Percentiles rank a stretch among this genome's conserved stretches.
Evolutionary conservation across 345 rosid species (phyloP).

Genomic region (Gossypioides kirkii): DNA sequence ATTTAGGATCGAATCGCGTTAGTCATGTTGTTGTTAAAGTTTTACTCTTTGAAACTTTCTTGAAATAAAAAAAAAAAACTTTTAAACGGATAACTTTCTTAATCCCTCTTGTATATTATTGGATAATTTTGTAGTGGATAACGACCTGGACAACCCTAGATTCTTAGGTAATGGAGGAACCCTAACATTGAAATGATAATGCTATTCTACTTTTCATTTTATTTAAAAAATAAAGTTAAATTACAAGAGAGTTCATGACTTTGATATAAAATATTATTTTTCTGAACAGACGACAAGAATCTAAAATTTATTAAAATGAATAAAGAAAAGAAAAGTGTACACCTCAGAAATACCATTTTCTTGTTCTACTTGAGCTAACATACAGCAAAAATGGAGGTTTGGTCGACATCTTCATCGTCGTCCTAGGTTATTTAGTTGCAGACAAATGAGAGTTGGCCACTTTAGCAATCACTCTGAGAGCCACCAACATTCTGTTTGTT

Average conservation of each 20-base stretch:
- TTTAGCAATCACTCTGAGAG: slow-evolving; percentile 4
- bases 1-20: no score
- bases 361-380: background rate
- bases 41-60: no score
- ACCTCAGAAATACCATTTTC: slow-evolving; percentile 14
- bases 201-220: background rate
- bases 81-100: slow-evolving; percentile 11
- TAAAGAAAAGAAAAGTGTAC: background rate
- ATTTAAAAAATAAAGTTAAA: background rate
- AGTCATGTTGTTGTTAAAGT: no score
- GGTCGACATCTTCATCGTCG: slow-evolving; percentile 10
- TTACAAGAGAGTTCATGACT: background rate
- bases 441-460: slow-evolving; percentile 27
- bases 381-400: slow-evolving; percentile 16
- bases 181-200: background rate
- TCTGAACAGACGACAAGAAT: background rate
- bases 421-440: slow-evolving; percentile 25
- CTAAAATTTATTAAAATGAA: background rate
- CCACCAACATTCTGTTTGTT: background rate
- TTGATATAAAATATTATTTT: background rate
- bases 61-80: background rate
- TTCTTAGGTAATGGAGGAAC: background rate
- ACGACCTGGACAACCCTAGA: background rate
- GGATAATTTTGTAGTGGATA: background rate
- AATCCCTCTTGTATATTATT: background rate